Evolutionary conservation across 2,329 filamentous ascomycete species (phyloP).

Genomic region (Fusarium citri): DNA sequence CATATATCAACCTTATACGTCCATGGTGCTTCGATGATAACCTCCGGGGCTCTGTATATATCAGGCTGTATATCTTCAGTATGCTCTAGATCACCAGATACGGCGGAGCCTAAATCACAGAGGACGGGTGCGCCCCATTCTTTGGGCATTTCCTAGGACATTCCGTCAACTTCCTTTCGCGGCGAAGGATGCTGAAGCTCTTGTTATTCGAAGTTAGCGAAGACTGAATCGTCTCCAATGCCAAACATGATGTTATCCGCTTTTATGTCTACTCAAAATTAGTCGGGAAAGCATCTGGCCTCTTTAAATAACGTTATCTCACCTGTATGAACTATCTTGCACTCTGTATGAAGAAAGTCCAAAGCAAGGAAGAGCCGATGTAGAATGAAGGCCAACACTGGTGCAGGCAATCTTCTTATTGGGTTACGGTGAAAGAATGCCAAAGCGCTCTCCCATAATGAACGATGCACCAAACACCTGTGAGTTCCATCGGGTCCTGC

Average conservation of each 20-base stretch:
- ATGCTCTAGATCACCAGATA: conserved; percentile 50
- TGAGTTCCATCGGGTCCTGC: conserved; percentile 52
- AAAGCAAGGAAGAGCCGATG: conserved; percentile 56
- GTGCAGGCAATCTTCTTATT: conserved; percentile 49
- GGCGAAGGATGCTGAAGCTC: conserved; percentile 56
- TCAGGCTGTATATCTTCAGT: conserved; percentile 54
- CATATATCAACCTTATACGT: conserved; percentile 62
- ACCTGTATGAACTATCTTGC: conserved; percentile 60
- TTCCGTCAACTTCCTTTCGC: conserved; percentile 55
- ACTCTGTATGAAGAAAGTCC: conserved; percentile 60
- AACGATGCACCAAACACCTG: conserved; percentile 54
- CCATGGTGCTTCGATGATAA: conserved; percentile 61
- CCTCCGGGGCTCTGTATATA: conserved; percentile 58
- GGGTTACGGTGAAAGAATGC: conserved; percentile 56
- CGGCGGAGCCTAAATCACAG: conserved; percentile 63
- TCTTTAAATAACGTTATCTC: conserved; percentile 3
- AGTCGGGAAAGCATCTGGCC: not conserved
- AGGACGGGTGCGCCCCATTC: conserved; percentile 52
- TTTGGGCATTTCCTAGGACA: conserved; percentile 48
- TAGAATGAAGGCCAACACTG: conserved; percentile 52
- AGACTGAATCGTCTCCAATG: conserved; percentile 55
- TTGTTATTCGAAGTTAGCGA: conserved; percentile 52
- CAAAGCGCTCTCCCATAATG: conserved; percentile 57
- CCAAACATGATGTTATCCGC: conserved; percentile 61
- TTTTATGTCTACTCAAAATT: conserved; percentile 55